phyloP scores from a whole-genome alignment of 2,329 filamentous ascomycete genomes.

The Teratosphaeria viscida region DNA sequence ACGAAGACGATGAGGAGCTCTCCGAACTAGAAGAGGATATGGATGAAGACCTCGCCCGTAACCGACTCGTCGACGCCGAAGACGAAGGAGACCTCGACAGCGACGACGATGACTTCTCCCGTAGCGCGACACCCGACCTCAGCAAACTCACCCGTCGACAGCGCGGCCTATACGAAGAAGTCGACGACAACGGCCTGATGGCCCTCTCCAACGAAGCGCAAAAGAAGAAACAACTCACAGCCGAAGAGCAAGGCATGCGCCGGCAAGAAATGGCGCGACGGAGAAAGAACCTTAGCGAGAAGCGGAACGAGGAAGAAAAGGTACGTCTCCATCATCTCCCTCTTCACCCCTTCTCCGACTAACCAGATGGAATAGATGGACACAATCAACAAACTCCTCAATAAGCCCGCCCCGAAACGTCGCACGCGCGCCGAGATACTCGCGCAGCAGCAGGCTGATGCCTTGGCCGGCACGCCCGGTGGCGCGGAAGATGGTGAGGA shows the following conservation, averaged over 20 bases:
- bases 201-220: constrained; percentile 56
- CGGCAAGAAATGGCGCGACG: constrained; percentile 64
- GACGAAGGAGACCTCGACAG: constrained; percentile 29
- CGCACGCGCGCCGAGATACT: constrained; percentile 39
- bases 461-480: constrained; percentile 32
- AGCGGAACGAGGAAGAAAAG: constrained; percentile 71
- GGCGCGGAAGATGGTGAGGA: constrained; percentile 33
- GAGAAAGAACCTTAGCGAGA: constrained; percentile 63
- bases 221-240: constrained; percentile 61
- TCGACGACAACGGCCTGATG: constrained; percentile 28
- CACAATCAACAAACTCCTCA: constrained; percentile 81
- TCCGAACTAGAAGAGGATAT: constrained; percentile 26
- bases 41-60: constrained; percentile 33
- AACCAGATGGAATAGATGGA: constrained; percentile 52
- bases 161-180: constrained; percentile 46
- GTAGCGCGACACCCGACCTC: constrained; percentile 51
- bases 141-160: constrained; percentile 60
- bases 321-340: constrained; percentile 28
- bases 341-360: background rate
- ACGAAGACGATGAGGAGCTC: constrained; percentile 41
- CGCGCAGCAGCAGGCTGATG: constrained; percentile 29
- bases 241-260: constrained; percentile 63
- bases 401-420: constrained; percentile 70
- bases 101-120: constrained; percentile 44
- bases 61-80: constrained; percentile 32